A percentile compares a stretch with the other conserved stretches of the same genome.
phyloP scores from a whole-genome alignment of 176 grass and related monocot genomes.

The Oryza officinalis region DNA sequence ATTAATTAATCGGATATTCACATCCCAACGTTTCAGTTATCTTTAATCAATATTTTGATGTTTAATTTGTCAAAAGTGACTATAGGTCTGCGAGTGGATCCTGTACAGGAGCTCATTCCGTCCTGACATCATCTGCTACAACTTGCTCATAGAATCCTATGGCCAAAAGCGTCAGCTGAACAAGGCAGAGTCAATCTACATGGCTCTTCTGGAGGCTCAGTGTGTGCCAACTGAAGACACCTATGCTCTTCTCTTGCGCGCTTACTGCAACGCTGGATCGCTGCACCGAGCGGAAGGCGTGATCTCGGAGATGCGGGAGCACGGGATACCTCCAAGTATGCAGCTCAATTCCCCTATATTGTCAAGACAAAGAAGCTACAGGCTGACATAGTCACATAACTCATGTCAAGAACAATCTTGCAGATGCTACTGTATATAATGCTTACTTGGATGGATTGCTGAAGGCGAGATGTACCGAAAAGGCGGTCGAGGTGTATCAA shows the following conservation, averaged over 20 bases:
- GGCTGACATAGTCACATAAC: background rate
- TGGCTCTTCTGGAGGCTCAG: conserved; percentile 59
- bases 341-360: background rate
- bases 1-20: background rate
- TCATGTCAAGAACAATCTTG: background rate
- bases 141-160: conserved; percentile 83
- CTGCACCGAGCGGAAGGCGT: conserved; percentile 76
- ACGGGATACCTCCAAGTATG: conserved; percentile 67
- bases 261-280: conserved; percentile 63
- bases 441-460: conserved; percentile 69
- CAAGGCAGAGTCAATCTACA: conserved; percentile 73
- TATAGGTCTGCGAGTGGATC: conserved; percentile 89
- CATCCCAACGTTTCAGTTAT: background rate
- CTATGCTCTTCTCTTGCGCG: conserved; percentile 71
- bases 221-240: conserved; percentile 95
- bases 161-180: conserved; percentile 52
- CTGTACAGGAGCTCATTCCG: conserved; percentile 74
- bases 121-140: conserved; percentile 78
- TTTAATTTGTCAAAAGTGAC: conserved; percentile 39
- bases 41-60: conserved; percentile 21
- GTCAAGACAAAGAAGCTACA: background rate
- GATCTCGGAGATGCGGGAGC: conserved; percentile 81
- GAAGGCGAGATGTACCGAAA: conserved; percentile 70
- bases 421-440: conserved; percentile 76
- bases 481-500: conserved; percentile 78